Evolutionary conservation across 768 basidiomycete species (phyloP).

Genomic region (Thelephora ganbajun): DNA sequence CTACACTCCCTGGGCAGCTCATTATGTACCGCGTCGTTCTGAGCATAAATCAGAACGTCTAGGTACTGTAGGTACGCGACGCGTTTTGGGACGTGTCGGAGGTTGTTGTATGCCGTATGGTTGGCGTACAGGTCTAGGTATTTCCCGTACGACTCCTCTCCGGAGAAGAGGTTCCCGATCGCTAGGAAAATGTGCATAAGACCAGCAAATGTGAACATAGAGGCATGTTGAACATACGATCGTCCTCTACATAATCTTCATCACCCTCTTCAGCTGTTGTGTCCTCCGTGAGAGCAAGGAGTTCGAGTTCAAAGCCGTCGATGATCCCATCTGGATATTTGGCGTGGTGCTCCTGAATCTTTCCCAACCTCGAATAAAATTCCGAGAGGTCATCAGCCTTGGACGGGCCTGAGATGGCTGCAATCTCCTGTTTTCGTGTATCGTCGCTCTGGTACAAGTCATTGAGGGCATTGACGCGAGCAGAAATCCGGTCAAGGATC

Average conservation of each 20-base stretch:
- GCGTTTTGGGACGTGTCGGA: slow-evolving; percentile 74
- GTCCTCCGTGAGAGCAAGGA: slow-evolving; percentile 71
- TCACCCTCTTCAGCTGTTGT: slow-evolving; percentile 53
- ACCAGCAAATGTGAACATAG: slow-evolving; percentile 2
- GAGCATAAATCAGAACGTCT: slow-evolving; percentile 62
- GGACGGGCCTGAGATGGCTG: slow-evolving; percentile 42
- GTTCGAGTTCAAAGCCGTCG: slow-evolving; percentile 73
- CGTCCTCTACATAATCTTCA: slow-evolving; percentile 71
- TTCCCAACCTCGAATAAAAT: slow-evolving; percentile 92
- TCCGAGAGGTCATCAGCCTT: slow-evolving; percentile 66
- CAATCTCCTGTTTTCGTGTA: slow-evolving; percentile 52
- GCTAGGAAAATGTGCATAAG: slow-evolving; percentile 30
- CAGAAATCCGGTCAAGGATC: slow-evolving; percentile 72
- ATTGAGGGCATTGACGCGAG: slow-evolving; percentile 50
- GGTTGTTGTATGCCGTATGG: slow-evolving; percentile 80
- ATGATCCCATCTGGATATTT: slow-evolving; percentile 86
- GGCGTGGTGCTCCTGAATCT: slow-evolving; percentile 92
- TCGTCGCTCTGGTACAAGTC: slow-evolving; percentile 69
- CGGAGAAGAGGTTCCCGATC: slow-evolving; percentile 79
- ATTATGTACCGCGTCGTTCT: slow-evolving; percentile 44
- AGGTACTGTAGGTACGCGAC: slow-evolving; percentile 89
- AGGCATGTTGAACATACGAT: slow-evolving; percentile 45
- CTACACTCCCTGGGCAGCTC: slow-evolving; percentile 60
- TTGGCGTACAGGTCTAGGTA: slow-evolving; percentile 87
- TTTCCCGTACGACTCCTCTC: slow-evolving; percentile 90